Conservation (phyloP, 345 rosid species). For the Reutealis trisperma region DNA sequence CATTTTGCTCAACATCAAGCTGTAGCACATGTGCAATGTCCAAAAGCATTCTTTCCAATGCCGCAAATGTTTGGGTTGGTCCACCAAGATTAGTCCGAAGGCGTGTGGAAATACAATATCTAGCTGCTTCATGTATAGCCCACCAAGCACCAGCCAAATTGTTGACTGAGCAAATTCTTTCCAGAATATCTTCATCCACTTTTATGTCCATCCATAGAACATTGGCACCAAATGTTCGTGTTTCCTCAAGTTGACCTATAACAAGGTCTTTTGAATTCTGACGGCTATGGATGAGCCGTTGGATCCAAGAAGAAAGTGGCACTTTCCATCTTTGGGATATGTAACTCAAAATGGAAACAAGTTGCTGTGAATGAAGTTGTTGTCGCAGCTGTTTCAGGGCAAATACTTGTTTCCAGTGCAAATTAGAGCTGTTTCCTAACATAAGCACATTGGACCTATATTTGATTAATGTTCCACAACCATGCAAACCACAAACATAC, state of each 20-base stretch:
- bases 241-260: constrained; percentile 60
- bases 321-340: constrained; percentile 89
- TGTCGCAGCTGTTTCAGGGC: constrained; percentile 69
- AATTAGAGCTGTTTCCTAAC: constrained; percentile 45
- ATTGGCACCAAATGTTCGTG: constrained; percentile 34
- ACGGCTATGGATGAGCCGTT: constrained; percentile 62
- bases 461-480: constrained; percentile 38
- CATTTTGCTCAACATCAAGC: constrained; percentile 74
- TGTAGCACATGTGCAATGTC: constrained; percentile 78
- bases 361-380: constrained; percentile 85
- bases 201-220: constrained; percentile 53
- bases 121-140: constrained; percentile 96
- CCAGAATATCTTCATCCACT: constrained; percentile 64
- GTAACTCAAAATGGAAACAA: constrained; percentile 86
- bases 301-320: constrained; percentile 85
- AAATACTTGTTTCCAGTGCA: constrained; percentile 89
- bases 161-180: constrained; percentile 67
- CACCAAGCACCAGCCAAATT: constrained; percentile 91
- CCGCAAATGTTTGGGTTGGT: constrained; percentile 94
- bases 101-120: constrained; percentile 78
- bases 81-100: constrained; percentile 97
- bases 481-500: constrained; percentile 56
- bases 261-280: constrained; percentile 46
- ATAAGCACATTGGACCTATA: constrained; percentile 45
- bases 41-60: constrained; percentile 88